Evolutionary conservation across 306 rosid species (phyloP), one percentile per base, ranked within the genome.

Genomic region (Macrotyloma uniflorum): DNA sequence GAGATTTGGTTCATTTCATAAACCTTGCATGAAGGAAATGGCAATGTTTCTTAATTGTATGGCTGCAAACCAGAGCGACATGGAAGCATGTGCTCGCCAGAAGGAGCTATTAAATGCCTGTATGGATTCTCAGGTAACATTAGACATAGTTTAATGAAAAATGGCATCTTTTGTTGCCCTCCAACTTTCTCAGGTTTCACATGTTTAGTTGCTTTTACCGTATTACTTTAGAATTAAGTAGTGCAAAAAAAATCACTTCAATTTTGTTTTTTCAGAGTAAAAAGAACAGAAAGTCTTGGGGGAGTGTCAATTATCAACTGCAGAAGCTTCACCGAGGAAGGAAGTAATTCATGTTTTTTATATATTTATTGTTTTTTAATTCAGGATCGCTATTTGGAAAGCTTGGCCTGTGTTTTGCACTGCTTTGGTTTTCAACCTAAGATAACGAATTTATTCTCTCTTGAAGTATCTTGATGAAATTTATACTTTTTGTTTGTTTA

Each of bases 1-100:
- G 90, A 94, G 77, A 81, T 94, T 92, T 76, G 86, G 92, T 22
- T 28, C 85, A 9, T 88, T 94, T 74, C 85, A 84, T 68, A 94
- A 94, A 82, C 97, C 97, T 65, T 94, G 97, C 89, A 94, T 90
- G 97, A 87, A 86, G 90, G 98, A 94, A 77, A 92, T 90, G 98
- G 26, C 78, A 40, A 5, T 85, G 69, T 90, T 94, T 76, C 94
- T 94, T 87, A 94, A 46, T 62, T 92, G 98, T 80, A 62, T 94
- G 88, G 77, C 93, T 58, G 75, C 82, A 10, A 85, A 71, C 86
- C 82, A 83, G 2, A 82, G 70, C 76, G 63, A 64, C 53, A 70
- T 16, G 19, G 91, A 89, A 0, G 87, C 83, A 47, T 90, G 96
- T 62, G 83, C 82, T 36, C 70, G 54, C 54, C 90, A 89, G 72